Percentiles rank a stretch among this genome's conserved stretches.
phyloP scores from a whole-genome alignment of 2,329 filamentous ascomycete genomes.

The Hypoxylon sp. region DNA sequence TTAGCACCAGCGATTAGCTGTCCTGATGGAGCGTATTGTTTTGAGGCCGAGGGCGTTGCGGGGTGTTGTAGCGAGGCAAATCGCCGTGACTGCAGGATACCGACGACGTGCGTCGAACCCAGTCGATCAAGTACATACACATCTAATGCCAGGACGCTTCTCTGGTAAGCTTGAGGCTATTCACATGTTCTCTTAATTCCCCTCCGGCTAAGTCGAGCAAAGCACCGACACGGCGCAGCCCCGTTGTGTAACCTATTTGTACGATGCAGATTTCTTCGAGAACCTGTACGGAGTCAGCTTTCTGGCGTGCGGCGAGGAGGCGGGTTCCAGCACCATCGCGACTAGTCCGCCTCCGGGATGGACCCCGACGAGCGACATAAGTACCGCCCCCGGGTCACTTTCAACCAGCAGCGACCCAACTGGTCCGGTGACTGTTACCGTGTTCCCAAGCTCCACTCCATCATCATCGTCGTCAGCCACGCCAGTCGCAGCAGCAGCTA shows the following conservation, averaged over 20 bases:
- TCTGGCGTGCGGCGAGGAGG: conserved; percentile 46
- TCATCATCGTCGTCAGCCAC: conserved; percentile 38
- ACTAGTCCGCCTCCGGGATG: conserved; percentile 36
- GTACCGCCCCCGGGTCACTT: conserved; percentile 17
- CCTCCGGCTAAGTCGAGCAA: conserved; percentile 38
- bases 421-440: conserved; percentile 42
- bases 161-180: conserved; percentile 43
- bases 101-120: conserved; percentile 49
- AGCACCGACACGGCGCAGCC: conserved; percentile 44
- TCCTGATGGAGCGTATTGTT: conserved; percentile 41
- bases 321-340: conserved; percentile 45
- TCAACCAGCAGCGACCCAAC: conserved; percentile 27
- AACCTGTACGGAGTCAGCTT: conserved; percentile 46
- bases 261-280: conserved; percentile 47
- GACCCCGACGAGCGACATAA: conserved; percentile 24
- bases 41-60: conserved; percentile 38
- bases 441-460: conserved; percentile 24
- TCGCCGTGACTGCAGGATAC: conserved; percentile 44
- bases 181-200: conserved; percentile 8
- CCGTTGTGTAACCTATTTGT: conserved; percentile 49
- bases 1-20: conserved; percentile 47
- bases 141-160: conserved; percentile 42
- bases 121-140: conserved; percentile 23
- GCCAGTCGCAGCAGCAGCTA: conserved; percentile 5
- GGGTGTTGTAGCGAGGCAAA: conserved; percentile 48